A percentile compares a stretch with the other conserved stretches of the same genome.
phyloP scores from a whole-genome alignment of 2,329 filamentous ascomycete genomes.

The Monilinia polystroma region DNA sequence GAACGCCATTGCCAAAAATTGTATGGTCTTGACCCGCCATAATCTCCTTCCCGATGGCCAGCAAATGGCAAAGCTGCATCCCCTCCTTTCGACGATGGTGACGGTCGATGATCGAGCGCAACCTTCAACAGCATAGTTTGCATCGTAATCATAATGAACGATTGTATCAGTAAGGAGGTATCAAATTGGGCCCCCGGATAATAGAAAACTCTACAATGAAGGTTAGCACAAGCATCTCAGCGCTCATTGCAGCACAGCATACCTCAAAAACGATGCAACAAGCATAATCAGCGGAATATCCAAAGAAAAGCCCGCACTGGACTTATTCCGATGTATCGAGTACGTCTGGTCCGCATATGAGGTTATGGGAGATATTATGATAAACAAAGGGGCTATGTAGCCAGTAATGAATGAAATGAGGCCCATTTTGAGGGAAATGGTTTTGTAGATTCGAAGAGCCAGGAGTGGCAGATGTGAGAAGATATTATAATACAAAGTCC shows the following conservation, averaged over 20 bases:
- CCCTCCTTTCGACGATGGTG: constrained; percentile 58
- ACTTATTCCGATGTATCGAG: constrained; percentile 62
- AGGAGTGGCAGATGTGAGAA: constrained; percentile 13
- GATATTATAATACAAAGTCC: constrained; percentile 16
- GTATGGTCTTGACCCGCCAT: constrained; percentile 59
- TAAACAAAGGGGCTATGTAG: constrained; percentile 61
- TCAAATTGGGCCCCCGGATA: constrained; percentile 68
- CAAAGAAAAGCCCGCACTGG: constrained; percentile 67
- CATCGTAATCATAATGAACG: constrained; percentile 63
- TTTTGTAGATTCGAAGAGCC: constrained; percentile 9
- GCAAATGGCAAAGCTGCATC: constrained; percentile 63
- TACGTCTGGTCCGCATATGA: constrained; percentile 66
- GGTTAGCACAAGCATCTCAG: constrained; percentile 1
- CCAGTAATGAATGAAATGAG: constrained; percentile 46
- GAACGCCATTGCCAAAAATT: constrained; percentile 82
- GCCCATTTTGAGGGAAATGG: constrained; percentile 33
- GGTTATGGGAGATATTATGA: constrained; percentile 61
- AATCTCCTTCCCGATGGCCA: constrained; percentile 39
- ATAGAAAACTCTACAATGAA: constrained; percentile 60
- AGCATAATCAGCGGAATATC: constrained; percentile 74
- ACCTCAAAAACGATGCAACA: constrained; percentile 65
- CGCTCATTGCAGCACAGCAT: constrained; percentile 27
- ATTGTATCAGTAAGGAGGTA: constrained; percentile 60
- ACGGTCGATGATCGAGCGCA: constrained; percentile 65
- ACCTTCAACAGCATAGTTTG: constrained; percentile 65